A percentile compares a stretch with the other conserved stretches of the same genome.
Conservation (phyloP, 169 alveolate species). For the Pseudocohnilembus persalinus region DNA sequence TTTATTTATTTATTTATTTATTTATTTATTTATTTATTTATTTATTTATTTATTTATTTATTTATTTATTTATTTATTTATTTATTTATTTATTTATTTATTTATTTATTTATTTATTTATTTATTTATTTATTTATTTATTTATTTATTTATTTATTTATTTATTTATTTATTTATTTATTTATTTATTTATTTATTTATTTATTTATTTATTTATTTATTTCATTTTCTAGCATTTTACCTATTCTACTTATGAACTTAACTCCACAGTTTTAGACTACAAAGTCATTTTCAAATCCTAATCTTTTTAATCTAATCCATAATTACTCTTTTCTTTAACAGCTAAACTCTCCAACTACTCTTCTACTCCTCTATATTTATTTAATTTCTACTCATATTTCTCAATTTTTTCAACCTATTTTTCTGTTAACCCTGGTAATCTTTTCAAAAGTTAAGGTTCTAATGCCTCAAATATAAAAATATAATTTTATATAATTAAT, state of each 20-base stretch:
- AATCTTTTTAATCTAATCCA: slow-evolving; percentile 14
- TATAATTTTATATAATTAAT: too few relatives aligned
- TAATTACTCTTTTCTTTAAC: neutral
- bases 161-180: too few relatives aligned
- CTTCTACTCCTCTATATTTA: slow-evolving; percentile 22
- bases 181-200: slow-evolving; percentile 1
- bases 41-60: too few relatives aligned
- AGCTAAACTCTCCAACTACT: slow-evolving; percentile 5
- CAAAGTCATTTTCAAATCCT: slow-evolving; percentile 3
- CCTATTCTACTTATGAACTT: neutral
- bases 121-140: too few relatives aligned
- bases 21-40: too few relatives aligned
- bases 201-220: neutral
- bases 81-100: too few relatives aligned
- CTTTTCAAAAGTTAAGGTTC: slow-evolving; percentile 13
- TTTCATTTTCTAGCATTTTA: neutral
- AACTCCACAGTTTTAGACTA: slow-evolving; percentile 14
- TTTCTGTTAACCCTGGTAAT: slow-evolving; percentile 20
- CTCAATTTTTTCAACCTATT: slow-evolving; percentile 25
- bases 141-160: too few relatives aligned
- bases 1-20: too few relatives aligned
- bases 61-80: too few relatives aligned
- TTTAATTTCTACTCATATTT: slow-evolving; percentile 19
- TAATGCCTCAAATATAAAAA: neutral
- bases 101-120: too few relatives aligned